Base-by-base conservation (phyloP, 257 asterid genomes). In the Misopates orontium region DNA sequence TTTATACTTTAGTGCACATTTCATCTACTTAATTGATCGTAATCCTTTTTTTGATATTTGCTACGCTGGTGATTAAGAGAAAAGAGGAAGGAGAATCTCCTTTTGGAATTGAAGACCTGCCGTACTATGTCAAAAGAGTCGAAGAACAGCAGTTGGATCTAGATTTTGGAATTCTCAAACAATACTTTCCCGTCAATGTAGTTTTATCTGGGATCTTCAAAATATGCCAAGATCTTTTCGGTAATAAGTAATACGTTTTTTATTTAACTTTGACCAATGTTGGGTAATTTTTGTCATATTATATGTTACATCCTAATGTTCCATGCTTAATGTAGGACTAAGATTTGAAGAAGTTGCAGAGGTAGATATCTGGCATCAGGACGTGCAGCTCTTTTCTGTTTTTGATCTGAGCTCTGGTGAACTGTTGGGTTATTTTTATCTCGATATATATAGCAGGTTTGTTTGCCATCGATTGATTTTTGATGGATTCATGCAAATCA, bases 191-290 rank as follows among this genome's bases (percentile, higher is more conserved):
- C 14, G 56, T 76, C 78, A 77, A 66, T 77, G 77, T 93, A 81
- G 99, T 90, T 60, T 67, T 90, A 68, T 80, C 99, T n/a, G 99
- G 97, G 70, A 87, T 90, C 72, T 86, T 93, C 81, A 93, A 93
- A 82, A 88, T 90, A 56, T 87, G 82, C 82, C 95, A 93, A 82
- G 97, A 93, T 74, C 83, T 93, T 51, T 88, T 93, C 73, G 99
- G 99, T 93, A 86, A 81, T 73, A 21, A 45, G 64, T 41, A 21
- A 28, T 51, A 8, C 50, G 9, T n/a, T n/a, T 60, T 39, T 71
- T 39, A 15, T 40, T 6, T 50, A 31, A 10, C 32, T 16, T n/a
- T 4, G 32, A 16, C 36, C 25, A 44, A 64, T 24, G 70, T 62
- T 60, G 28, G 16, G 25, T 64, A 66, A 7, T 60, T 45, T 53